These are phyloP conservation scores for Sphaerosporella brunnea DNA, from an alignment of 495 filamentous ascomycete species.

Conservation along the genomic window DNA sequence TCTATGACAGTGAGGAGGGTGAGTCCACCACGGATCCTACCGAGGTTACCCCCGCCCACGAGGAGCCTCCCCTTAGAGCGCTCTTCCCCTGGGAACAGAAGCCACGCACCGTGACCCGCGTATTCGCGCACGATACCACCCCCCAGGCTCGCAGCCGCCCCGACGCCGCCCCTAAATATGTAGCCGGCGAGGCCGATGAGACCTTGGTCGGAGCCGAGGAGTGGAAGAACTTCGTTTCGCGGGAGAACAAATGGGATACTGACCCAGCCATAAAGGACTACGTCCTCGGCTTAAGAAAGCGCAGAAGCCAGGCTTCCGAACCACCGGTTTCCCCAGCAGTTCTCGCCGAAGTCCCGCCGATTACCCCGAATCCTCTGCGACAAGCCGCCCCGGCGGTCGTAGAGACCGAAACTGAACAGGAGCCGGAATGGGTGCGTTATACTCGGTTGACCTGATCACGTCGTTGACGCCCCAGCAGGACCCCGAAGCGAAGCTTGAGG, in stretches of 20 bases:
- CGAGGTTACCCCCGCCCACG: conserved; percentile 7
- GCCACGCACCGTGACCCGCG: conserved; percentile 22
- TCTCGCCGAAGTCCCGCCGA: conserved; percentile 12
- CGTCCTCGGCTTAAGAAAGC: conserved; percentile 13
- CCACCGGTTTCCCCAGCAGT: conserved; percentile 8
- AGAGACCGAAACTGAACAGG: conserved; percentile 12
- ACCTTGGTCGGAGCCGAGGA: neutral
- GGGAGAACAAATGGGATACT: conserved; percentile 23
- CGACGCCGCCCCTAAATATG: neutral
- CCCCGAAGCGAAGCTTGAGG: conserved; percentile 24
- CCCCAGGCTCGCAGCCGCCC: neutral
- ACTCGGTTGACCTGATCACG: conserved; percentile 4
- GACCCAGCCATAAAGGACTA: conserved; percentile 23
- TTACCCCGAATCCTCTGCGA: conserved; percentile 19
- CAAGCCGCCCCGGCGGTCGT: conserved; percentile 13
- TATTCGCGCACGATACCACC: conserved; percentile 17
- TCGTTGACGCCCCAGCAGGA: conserved; percentile 19
- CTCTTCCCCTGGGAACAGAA: conserved; percentile 26
- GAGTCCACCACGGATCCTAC: neutral
- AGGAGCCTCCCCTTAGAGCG: conserved; percentile 10
- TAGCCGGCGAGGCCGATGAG: neutral
- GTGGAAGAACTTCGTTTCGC: conserved; percentile 13
- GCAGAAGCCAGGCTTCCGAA: conserved; percentile 8
- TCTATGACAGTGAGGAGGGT: neutral
- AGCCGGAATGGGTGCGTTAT: conserved; percentile 25